Conservation (phyloP, 306 rosid species). For the Morella rubra region DNA sequence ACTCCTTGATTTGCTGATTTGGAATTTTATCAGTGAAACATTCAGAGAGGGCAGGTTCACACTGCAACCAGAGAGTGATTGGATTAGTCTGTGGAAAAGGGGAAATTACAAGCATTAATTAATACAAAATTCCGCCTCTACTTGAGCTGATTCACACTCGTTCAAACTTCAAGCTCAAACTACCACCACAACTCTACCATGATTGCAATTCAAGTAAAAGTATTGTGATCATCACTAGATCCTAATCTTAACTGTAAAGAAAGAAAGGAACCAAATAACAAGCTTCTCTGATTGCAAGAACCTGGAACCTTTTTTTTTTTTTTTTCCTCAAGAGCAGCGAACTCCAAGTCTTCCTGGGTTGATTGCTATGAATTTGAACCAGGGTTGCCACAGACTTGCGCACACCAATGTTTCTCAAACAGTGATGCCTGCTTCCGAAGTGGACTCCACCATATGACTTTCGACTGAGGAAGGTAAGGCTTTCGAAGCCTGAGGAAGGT, state of each 20-base stretch:
- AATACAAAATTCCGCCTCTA: conserved; percentile 57
- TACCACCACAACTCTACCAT: conserved; percentile 34
- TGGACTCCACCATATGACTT: conserved; percentile 52
- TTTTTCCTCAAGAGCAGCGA: conserved; percentile 45
- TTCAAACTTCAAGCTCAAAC: conserved; percentile 43
- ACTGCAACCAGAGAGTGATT: not conserved
- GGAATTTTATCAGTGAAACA: not conserved
- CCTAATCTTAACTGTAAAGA: conserved; percentile 26
- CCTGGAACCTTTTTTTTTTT: not conserved
- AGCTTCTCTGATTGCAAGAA: conserved; percentile 43
- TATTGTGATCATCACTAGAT: conserved; percentile 32
- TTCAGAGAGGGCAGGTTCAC: not conserved
- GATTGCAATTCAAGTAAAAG: conserved; percentile 41
- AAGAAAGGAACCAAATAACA: conserved; percentile 18
- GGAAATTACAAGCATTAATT: conserved; percentile 32
- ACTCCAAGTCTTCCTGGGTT: conserved; percentile 30
- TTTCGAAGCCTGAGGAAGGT: conserved; percentile 57
- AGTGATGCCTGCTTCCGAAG: conserved; percentile 52
- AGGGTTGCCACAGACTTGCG: conserved; percentile 38
- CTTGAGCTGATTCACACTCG: conserved; percentile 51
- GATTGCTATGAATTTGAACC: conserved; percentile 35
- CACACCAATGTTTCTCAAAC: conserved; percentile 43
- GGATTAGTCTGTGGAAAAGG: conserved; percentile 32
- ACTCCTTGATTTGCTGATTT: no score
- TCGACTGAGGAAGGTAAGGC: conserved; percentile 57